Percentiles rank a stretch among this genome's conserved stretches.
Conservation (phyloP, 129 eudicot genomes). For the Lactuca saligna region DNA sequence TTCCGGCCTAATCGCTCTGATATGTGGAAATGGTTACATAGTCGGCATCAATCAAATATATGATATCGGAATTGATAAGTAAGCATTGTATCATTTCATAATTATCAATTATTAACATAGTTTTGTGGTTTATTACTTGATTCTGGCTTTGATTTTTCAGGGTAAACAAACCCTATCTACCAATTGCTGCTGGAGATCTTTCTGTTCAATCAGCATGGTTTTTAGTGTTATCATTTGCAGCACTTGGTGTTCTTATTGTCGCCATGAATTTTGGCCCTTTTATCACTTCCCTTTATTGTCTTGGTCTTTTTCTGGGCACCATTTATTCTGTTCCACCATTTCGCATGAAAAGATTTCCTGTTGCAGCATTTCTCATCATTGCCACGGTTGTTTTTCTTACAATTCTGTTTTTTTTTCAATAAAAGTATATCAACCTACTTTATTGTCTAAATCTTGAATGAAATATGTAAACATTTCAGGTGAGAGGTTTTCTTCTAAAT, state of each 20-base stretch:
- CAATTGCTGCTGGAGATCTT: constrained; percentile 98
- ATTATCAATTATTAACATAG: neutral
- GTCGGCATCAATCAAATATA: constrained; percentile 98
- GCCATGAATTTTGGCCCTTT: constrained; percentile 87
- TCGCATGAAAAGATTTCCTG: constrained; percentile 96
- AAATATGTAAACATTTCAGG: constrained; percentile 41
- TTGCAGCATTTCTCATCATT: constrained; percentile 90
- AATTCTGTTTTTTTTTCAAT: neutral
- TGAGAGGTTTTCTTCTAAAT: constrained; percentile 93
- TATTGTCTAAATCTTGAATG: neutral
- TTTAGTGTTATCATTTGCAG: constrained; percentile 78
- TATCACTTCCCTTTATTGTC: constrained; percentile 77
- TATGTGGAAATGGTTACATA: constrained; percentile 96
- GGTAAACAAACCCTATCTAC: constrained; percentile 95
- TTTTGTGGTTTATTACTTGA: neutral
- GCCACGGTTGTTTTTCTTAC: constrained; percentile 63
- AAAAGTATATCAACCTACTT: neutral
- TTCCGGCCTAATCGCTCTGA: constrained; percentile 86
- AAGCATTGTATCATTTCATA: constrained; percentile 24
- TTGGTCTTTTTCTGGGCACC: constrained; percentile 95
- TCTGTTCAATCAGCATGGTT: constrained; percentile 96
- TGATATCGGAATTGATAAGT: constrained; percentile 98
- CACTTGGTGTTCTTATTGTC: constrained; percentile 70
- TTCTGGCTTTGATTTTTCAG: constrained; percentile 39
- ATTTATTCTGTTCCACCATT: constrained; percentile 97